Conservation (phyloP, 1,284 basidiomycete species). For the Lentinula novae-zelandiae region DNA sequence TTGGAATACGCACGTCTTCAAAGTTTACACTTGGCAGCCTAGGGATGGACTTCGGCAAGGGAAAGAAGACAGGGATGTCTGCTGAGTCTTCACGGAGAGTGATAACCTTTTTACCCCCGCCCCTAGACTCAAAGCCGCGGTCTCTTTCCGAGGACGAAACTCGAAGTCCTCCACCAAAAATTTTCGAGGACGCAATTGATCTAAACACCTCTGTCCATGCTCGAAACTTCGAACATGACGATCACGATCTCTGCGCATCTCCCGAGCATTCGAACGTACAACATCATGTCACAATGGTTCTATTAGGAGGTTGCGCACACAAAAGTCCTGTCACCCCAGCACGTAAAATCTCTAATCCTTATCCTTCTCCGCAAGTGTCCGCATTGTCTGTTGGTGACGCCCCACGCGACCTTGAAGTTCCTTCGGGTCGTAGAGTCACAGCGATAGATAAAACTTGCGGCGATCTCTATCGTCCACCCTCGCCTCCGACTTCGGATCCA, state of each 20-base stretch:
- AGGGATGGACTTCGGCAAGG: slow-evolving; percentile 7
- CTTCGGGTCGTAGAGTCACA: background rate
- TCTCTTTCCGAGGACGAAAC: background rate
- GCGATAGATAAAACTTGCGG: background rate
- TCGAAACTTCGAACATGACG: background rate
- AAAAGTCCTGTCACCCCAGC: background rate
- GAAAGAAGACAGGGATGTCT: slow-evolving; percentile 21
- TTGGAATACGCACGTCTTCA: slow-evolving; percentile 26
- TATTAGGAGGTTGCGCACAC: background rate
- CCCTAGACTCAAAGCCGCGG: slow-evolving; percentile 18
- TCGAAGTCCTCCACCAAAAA: background rate
- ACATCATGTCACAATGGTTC: background rate
- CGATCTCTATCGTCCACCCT: slow-evolving; percentile 1
- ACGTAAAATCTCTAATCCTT: background rate
- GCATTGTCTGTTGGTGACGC: background rate
- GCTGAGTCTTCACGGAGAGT: slow-evolving; percentile 30
- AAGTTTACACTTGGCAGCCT: slow-evolving; percentile 34
- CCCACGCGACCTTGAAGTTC: background rate
- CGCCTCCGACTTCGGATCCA: slow-evolving; percentile 4
- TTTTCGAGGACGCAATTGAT: background rate
- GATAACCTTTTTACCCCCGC: slow-evolving; percentile 45
- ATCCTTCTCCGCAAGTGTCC: background rate
- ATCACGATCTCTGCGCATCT: background rate
- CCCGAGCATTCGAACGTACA: background rate
- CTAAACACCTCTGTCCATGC: background rate